Percentiles rank a stretch among this genome's conserved stretches.
Evolutionary conservation across 768 basidiomycete species (phyloP).

Genomic region (Pleurotus cornucopiae): DNA sequence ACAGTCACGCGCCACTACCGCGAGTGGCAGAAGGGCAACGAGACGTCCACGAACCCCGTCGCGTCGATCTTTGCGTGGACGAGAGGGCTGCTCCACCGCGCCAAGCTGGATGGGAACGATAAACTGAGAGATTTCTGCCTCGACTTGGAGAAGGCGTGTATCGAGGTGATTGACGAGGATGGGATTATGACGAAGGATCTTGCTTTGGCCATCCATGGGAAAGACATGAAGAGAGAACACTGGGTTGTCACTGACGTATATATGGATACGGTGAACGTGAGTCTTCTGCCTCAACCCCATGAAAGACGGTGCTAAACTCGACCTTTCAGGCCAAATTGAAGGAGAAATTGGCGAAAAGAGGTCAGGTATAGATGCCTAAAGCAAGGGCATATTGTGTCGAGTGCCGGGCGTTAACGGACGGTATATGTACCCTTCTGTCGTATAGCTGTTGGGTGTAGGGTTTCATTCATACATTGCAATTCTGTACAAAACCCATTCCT

Average conservation of each 20-base stretch:
- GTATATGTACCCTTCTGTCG: too few species aligned
- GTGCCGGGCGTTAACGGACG: too few species aligned
- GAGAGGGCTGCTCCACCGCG: conserved; percentile 87
- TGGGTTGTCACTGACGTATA: conserved; percentile 96
- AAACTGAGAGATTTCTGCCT: conserved; percentile 69
- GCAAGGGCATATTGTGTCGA: too few species aligned
- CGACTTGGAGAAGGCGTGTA: conserved; percentile 81
- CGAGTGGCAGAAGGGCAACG: conserved; percentile 94
- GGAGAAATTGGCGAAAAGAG: not conserved
- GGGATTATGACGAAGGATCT: conserved; percentile 97
- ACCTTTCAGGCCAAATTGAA: not conserved
- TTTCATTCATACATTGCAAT: too few species aligned
- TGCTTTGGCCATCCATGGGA: conserved; percentile 90
- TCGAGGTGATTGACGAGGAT: conserved; percentile 88
- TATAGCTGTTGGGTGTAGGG: too few species aligned
- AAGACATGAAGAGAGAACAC: conserved; percentile 86
- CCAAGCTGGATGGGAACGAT: conserved; percentile 85
- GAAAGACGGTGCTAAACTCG: not conserved
- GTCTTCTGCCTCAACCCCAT: conserved; percentile 18
- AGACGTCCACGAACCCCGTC: conserved; percentile 98
- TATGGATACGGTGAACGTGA: conserved; percentile 88
- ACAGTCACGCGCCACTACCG: conserved; percentile 97
- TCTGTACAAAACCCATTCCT: too few species aligned
- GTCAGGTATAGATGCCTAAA: not conserved
- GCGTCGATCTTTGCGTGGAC: conserved; percentile 99